These are phyloP conservation scores for Heracleum sosnowskyi DNA, from an alignment of 129 eudicot genomes.

Conservation along the genomic window DNA sequence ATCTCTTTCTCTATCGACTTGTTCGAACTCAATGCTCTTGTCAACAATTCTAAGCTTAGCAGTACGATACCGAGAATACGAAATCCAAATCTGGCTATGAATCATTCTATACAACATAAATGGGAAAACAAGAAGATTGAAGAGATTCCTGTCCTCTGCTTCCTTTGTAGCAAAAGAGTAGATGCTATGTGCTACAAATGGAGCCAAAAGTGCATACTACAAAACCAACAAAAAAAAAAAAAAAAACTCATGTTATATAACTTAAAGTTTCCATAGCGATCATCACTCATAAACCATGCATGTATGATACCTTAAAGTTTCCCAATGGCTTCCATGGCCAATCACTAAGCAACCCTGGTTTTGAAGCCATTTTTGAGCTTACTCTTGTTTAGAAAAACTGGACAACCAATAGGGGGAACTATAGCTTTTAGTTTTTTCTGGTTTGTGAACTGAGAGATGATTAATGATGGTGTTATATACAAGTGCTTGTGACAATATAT, in stretches of 20 bases:
- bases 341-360: slow-evolving; percentile 35
- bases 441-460: background rate
- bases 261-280: too few species aligned
- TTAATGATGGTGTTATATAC: background rate
- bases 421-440: background rate
- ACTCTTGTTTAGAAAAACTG: background rate
- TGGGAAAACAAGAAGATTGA: slow-evolving; percentile 21
- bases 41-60: slow-evolving; percentile 58
- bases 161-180: slow-evolving; percentile 26
- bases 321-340: slow-evolving; percentile 46
- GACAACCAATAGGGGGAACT: background rate
- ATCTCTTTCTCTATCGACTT: slow-evolving; percentile 68
- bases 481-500: background rate
- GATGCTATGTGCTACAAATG: slow-evolving; percentile 33
- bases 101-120: slow-evolving; percentile 38
- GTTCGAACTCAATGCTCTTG: slow-evolving; percentile 60
- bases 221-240: slow-evolving; percentile 4
- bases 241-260: background rate
- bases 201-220: slow-evolving; percentile 55
- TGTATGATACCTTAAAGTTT: slow-evolving; percentile 23
- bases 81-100: slow-evolving; percentile 64
- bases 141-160: slow-evolving; percentile 25
- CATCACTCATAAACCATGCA: background rate
- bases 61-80: slow-evolving; percentile 54
- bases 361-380: slow-evolving; percentile 30